Base-by-base conservation (phyloP, 2,329 filamentous ascomycete genomes). In the Phaeosphaeria sp. region DNA sequence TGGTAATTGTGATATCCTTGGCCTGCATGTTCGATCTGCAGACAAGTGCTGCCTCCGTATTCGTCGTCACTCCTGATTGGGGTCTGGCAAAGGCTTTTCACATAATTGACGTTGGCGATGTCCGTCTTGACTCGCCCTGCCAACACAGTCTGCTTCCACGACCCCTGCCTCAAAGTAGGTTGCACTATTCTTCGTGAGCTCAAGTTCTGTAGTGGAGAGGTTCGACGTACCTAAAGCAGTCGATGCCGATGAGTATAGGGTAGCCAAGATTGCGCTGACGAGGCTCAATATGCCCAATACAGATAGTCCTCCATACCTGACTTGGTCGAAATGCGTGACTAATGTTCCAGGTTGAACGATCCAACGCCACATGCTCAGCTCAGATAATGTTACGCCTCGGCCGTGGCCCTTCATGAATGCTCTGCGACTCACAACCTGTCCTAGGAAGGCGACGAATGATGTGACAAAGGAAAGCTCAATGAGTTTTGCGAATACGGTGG, bases 401-500 rank as follows among this genome's bases (percentile, higher is more conserved):
- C 86, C 84, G 9, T 72, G 63, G 9, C 82, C 79, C 53, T 82
- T 84, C 22, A 83, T 82, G 54, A 91, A 84, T 0, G 90, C 89
- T 54, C 89, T 80, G 20, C 89, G 83, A n/a, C 86, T 92, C 17
- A 94, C 77, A 0, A 90, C 84, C 72, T 95, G 91, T 0, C 91
- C 91, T 0, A 93, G 72, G 54, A 90, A 90, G 0, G 89, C 85
- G 1, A 93, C 89, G 59, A 92, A 90, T 0, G 91, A 87, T 0
- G 90, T 92, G 3, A 92, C 90, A 68, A 93, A 94, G 0, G 89
- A 87, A 62, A 93, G 72, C 75, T 94, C 91, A 48, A 93, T 91
- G 0, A 89, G 85, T 75, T 93, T 94, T 7, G 91, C 89, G 36
- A 92, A 79, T 2, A 92, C 76, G 0, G 90, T 85, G n/a, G 86